These are phyloP conservation scores for Spongispora temasekensis DNA, from an alignment of 1,284 basidiomycete genomes.

Conservation along the genomic window DNA sequence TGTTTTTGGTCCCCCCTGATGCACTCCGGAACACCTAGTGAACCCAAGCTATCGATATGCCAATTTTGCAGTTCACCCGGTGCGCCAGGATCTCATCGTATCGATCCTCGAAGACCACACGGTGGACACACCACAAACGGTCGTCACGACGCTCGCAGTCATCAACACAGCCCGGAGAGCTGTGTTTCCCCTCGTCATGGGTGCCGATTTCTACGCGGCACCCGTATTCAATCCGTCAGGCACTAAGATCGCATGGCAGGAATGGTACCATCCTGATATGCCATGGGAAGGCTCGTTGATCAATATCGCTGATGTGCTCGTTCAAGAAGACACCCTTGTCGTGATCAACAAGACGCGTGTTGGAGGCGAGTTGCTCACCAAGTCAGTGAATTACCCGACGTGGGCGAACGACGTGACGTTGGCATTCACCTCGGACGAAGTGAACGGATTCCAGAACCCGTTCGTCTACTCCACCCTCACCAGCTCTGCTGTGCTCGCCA, in stretches of 20 bases:
- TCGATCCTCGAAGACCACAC: slow-evolving; percentile 61
- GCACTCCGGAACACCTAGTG: slow-evolving; percentile 12
- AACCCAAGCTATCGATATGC: slow-evolving; percentile 56
- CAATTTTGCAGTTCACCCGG: slow-evolving; percentile 30
- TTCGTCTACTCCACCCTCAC: slow-evolving; percentile 48
- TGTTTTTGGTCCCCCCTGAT: slow-evolving; percentile 1
- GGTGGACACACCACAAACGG: slow-evolving; percentile 47
- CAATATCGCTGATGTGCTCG: slow-evolving; percentile 50
- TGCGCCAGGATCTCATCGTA: slow-evolving; percentile 26
- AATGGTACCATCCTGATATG: slow-evolving; percentile 82
- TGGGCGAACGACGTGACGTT: slow-evolving; percentile 63
- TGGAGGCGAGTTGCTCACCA: slow-evolving; percentile 48
- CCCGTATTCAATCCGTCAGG: slow-evolving; percentile 73
- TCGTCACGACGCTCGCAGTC: slow-evolving; percentile 50
- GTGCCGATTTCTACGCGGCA: slow-evolving; percentile 57
- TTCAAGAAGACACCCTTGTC: slow-evolving; percentile 35
- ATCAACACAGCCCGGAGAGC: slow-evolving; percentile 42
- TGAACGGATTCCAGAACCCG: slow-evolving; percentile 62
- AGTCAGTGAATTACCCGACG: slow-evolving; percentile 54
- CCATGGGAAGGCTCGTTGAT: slow-evolving; percentile 76
- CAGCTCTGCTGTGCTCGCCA: slow-evolving; percentile 39
- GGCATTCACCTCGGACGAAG: slow-evolving; percentile 67
- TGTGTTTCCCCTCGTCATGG: slow-evolving; percentile 37
- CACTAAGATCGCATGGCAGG: slow-evolving; percentile 62
- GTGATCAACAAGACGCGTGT: slow-evolving; percentile 38